Evolutionary conservation across 1,284 basidiomycete species (phyloP).

Genomic region (Cryptococcus depauperatus): DNA sequence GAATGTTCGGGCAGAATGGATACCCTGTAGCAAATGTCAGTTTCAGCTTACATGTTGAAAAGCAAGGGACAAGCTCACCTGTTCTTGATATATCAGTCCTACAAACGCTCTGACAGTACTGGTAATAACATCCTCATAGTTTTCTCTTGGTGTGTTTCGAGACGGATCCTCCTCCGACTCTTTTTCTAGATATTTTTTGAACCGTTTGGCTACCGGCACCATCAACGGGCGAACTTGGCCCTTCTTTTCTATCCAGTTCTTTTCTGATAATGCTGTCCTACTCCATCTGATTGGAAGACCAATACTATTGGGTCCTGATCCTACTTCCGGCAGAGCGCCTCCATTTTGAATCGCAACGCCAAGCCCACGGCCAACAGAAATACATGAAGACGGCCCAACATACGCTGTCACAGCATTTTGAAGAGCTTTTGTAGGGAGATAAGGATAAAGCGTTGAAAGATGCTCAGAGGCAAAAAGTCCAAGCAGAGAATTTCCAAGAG

Average conservation of each 20-base stretch:
- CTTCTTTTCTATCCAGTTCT: constrained; percentile 39
- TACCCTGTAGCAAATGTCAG: constrained; percentile 57
- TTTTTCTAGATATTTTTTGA: constrained; percentile 17
- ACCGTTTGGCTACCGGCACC: constrained; percentile 21
- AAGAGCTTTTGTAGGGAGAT: constrained; percentile 80
- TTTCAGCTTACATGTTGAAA: not conserved
- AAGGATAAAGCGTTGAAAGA: constrained; percentile 73
- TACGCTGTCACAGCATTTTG: constrained; percentile 85
- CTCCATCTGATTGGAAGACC: constrained; percentile 46
- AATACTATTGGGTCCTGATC: constrained; percentile 11
- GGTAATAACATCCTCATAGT: constrained; percentile 44
- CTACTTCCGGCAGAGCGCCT: constrained; percentile 12
- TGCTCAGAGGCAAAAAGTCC: constrained; percentile 86
- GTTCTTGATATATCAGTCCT: constrained; percentile 50
- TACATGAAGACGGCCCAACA: constrained; percentile 76
- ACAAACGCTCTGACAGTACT: constrained; percentile 48
- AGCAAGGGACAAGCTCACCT: constrained; percentile 39
- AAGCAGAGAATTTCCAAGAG: constrained; percentile 80
- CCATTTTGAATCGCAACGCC: constrained; percentile 34
- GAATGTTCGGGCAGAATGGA: constrained; percentile 72
- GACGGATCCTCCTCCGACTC: not conserved
- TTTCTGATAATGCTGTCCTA: constrained; percentile 63
- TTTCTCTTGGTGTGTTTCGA: constrained; percentile 4
- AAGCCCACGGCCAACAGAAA: constrained; percentile 74
- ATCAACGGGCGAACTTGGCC: constrained; percentile 11